A percentile compares a stretch with the other conserved stretches of the same genome.
phyloP scores from a whole-genome alignment of 2,329 filamentous ascomycete species.

The Coniella lustricola region DNA sequence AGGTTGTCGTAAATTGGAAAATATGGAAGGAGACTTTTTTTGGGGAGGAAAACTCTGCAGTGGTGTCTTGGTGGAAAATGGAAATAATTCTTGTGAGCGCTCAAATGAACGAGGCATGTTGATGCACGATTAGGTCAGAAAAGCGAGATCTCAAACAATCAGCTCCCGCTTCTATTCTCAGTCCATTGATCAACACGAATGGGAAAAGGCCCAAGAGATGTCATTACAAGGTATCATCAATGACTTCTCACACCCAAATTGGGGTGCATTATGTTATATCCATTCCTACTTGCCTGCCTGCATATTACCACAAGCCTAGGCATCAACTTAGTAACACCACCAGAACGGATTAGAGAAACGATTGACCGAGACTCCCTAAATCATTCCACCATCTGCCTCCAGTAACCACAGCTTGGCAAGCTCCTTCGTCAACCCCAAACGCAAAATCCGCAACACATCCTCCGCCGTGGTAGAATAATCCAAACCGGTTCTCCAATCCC shows the following conservation, averaged over 20 bases:
- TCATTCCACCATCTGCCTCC: constrained; percentile 45
- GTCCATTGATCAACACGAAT: neutral
- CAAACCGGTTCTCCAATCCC: constrained; percentile 62
- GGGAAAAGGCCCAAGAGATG: neutral
- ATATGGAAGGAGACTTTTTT: neutral
- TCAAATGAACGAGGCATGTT: neutral
- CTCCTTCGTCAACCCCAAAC: constrained; percentile 68
- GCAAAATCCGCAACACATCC: constrained; percentile 66
- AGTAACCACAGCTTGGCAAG: constrained; percentile 63
- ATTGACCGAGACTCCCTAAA: neutral
- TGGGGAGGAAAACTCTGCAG: neutral
- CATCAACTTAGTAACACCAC: too few relatives aligned
- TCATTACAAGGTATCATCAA: constrained; percentile 6
- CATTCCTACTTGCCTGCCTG: neutral
- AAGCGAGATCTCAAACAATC: neutral
- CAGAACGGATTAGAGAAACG: neutral
- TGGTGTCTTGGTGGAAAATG: neutral
- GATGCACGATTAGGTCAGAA: neutral
- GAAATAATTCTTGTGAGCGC: neutral
- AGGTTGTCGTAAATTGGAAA: neutral
- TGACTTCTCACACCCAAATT: neutral
- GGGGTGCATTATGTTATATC: neutral
- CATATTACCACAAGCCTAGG: too few relatives aligned
- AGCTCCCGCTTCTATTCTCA: too few relatives aligned
- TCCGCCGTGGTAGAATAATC: constrained; percentile 51